phyloP scores from a whole-genome alignment of 495 filamentous ascomycete genomes.

The Tuber magnatum region DNA sequence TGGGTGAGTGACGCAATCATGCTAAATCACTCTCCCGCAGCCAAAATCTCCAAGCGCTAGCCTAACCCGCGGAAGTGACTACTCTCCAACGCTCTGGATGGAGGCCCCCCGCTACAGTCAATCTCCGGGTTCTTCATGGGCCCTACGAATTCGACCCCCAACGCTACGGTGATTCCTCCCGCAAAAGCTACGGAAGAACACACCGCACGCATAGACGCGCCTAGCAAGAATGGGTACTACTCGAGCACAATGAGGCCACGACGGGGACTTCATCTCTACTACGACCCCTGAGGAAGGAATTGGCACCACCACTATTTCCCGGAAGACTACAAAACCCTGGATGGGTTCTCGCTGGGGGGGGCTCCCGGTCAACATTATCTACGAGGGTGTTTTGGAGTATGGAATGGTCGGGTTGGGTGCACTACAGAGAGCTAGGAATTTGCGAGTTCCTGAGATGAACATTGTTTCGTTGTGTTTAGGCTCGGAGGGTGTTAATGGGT shows the following conservation, averaged over 20 bases:
- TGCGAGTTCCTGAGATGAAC: constrained; percentile 27
- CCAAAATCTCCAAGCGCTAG: constrained; percentile 19
- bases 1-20: constrained; percentile 22
- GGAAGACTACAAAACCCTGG: constrained; percentile 3
- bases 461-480: constrained; percentile 32
- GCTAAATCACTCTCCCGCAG: constrained; percentile 29
- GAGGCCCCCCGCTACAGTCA: constrained; percentile 26
- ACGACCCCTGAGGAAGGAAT: constrained; percentile 6
- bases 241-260: background rate
- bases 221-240: background rate
- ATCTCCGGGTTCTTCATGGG: constrained; percentile 33
- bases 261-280: background rate
- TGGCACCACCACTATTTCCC: background rate
- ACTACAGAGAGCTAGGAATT: constrained; percentile 31
- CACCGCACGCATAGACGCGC: background rate
- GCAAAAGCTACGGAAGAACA: background rate
- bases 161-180: background rate
- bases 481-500: constrained; percentile 18
- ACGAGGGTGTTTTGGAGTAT: no score
- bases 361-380: constrained; percentile 30
- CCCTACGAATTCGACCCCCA: background rate
- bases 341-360: constrained; percentile 11
- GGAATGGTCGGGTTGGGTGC: no score
- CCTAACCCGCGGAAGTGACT: constrained; percentile 27
- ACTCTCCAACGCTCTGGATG: constrained; percentile 37